Evolutionary conservation across 1,139 yeast genomes (phyloP).

Genomic region (Meyerozyma elateridarum): DNA sequence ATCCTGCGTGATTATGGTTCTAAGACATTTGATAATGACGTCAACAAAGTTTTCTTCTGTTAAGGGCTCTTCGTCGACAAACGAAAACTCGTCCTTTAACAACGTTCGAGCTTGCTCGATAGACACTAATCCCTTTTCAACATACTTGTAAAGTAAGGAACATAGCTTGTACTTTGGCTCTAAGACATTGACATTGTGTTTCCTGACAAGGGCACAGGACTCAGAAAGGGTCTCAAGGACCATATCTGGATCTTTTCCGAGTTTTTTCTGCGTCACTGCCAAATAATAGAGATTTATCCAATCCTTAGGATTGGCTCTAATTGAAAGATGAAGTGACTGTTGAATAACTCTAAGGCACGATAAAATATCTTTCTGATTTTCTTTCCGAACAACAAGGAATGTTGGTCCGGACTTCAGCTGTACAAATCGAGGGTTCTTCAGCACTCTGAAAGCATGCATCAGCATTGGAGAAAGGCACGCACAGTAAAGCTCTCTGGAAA

Average conservation of each 20-base stretch:
- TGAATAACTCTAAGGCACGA: slow-evolving; percentile 33
- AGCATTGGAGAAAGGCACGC: slow-evolving; percentile 66
- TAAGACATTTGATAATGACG: slow-evolving; percentile 24
- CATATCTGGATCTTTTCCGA: slow-evolving; percentile 21
- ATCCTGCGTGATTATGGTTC: slow-evolving; percentile 49
- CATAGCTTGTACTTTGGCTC: slow-evolving; percentile 74
- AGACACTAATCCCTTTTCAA: slow-evolving; percentile 29
- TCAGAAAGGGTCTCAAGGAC: slow-evolving; percentile 36
- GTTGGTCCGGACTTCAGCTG: slow-evolving; percentile 21
- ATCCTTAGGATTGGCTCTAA: slow-evolving; percentile 38
- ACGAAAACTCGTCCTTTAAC: slow-evolving; percentile 31
- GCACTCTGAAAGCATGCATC: slow-evolving; percentile 47
- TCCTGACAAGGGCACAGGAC: slow-evolving; percentile 40
- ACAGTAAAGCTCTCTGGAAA: slow-evolving; percentile 59
- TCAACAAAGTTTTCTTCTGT: slow-evolving; percentile 24
- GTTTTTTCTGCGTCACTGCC: slow-evolving; percentile 57
- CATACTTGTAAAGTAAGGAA: slow-evolving; percentile 55
- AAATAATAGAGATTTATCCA: slow-evolving; percentile 63
- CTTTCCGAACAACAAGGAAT: slow-evolving; percentile 20
- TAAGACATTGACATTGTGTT: slow-evolving; percentile 50
- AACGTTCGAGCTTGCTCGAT: slow-evolving; percentile 32
- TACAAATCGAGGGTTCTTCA: slow-evolving; percentile 31
- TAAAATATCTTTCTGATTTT: slow-evolving; percentile 20
- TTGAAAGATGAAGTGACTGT: slow-evolving; percentile 41
- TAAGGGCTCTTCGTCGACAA: slow-evolving; percentile 11